Evolutionary conservation across 257 asterid genomes (phyloP).

Genomic region (Solanum boliviense): DNA sequence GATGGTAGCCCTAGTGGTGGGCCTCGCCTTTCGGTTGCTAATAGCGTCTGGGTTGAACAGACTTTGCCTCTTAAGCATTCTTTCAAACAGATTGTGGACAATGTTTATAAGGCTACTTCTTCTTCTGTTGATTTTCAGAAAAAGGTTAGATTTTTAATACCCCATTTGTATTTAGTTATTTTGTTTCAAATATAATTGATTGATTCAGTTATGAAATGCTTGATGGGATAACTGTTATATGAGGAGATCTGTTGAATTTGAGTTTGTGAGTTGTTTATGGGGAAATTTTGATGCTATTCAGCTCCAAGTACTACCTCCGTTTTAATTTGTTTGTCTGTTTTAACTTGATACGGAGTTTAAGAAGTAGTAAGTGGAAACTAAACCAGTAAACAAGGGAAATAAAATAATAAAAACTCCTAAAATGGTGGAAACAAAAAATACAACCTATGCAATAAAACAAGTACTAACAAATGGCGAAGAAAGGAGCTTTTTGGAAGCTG

Average conservation of each 20-base stretch:
- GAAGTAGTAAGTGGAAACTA: background rate
- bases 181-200: background rate
- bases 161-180: background rate
- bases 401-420: background rate
- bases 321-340: background rate
- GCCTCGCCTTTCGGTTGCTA: slow-evolving; percentile 21
- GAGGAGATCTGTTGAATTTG: background rate
- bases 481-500: background rate
- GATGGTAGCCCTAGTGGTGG: slow-evolving; percentile 33
- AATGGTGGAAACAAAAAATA: background rate
- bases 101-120: slow-evolving; percentile 18
- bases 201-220: background rate
- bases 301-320: background rate
- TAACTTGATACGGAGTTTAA: background rate
- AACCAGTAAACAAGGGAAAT: background rate
- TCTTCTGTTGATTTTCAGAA: slow-evolving; percentile 25
- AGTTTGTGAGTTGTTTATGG: background rate
- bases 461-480: background rate
- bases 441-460: background rate
- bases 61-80: slow-evolving; percentile 19
- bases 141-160: slow-evolving; percentile 9
- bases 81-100: slow-evolving; percentile 18
- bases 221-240: background rate
- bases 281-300: background rate
- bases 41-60: slow-evolving; percentile 35